A percentile compares a stretch with the other conserved stretches of the same genome.
These are phyloP conservation scores for Salisapilia sapeloensis DNA, from an alignment of 352 stramenopile species.

Conservation along the genomic window DNA sequence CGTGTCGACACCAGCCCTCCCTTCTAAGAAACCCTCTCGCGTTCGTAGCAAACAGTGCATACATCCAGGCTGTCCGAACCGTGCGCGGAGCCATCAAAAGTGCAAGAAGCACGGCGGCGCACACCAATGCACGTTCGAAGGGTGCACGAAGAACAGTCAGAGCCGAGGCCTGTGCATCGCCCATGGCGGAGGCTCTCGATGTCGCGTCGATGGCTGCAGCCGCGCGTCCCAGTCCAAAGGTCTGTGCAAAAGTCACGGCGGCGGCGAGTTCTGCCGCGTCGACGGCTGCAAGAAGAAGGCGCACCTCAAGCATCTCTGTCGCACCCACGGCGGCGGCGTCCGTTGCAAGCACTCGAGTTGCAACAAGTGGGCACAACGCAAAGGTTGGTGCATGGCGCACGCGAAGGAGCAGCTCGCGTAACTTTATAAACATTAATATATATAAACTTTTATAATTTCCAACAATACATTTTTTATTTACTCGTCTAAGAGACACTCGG, in stretches of 20 bases:
- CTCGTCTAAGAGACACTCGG: too few species aligned
- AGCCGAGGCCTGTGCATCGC: slow-evolving; percentile 73
- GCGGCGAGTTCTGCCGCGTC: slow-evolving; percentile 64
- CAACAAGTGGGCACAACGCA: slow-evolving; percentile 74
- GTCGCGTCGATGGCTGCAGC: slow-evolving; percentile 60
- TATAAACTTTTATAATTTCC: too few species aligned
- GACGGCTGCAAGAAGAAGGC: slow-evolving; percentile 74
- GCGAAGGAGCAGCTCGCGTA: slow-evolving; percentile 59
- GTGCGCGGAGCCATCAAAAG: slow-evolving; percentile 68
- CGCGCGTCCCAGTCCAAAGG: slow-evolving; percentile 73
- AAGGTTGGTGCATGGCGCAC: slow-evolving; percentile 81
- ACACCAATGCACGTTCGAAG: slow-evolving; percentile 68
- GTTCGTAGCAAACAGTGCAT: slow-evolving; percentile 52
- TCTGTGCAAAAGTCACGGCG: slow-evolving; percentile 73
- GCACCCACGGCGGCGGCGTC: slow-evolving; percentile 71
- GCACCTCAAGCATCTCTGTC: slow-evolving; percentile 73
- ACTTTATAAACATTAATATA: background rate
- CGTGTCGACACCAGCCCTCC: too few species aligned
- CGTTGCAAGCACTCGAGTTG: slow-evolving; percentile 68
- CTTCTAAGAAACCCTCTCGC: too few species aligned
- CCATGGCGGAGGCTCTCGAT: slow-evolving; percentile 64
- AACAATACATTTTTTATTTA: too few species aligned
- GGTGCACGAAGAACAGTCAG: slow-evolving; percentile 79
- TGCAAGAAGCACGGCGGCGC: slow-evolving; percentile 83
- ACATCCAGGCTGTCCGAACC: slow-evolving; percentile 54